Percentiles rank a stretch among this genome's conserved stretches.
phyloP scores from a whole-genome alignment of 2,329 filamentous ascomycete genomes.

The Alternaria novae-zelandiae region DNA sequence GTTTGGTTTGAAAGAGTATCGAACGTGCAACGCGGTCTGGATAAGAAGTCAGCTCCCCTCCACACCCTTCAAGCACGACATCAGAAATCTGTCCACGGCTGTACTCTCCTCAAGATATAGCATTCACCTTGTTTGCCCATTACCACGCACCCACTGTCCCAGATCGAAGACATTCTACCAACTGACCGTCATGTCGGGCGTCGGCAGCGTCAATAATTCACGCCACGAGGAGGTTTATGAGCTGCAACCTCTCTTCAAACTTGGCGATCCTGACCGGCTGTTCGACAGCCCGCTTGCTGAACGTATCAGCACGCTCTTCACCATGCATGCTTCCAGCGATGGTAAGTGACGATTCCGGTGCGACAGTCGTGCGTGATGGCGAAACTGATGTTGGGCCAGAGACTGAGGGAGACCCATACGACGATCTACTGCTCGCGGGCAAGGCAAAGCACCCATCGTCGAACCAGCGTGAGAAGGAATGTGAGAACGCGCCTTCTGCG shows the following conservation, averaged over 20 bases:
- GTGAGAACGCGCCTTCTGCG: neutral
- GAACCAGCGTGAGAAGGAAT: neutral
- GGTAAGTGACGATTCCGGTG: neutral
- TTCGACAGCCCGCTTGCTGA: neutral
- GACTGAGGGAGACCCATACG: neutral
- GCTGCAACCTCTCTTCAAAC: neutral
- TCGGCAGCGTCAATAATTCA: neutral
- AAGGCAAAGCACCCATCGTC: neutral
- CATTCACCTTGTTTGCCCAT: fast-evolving
- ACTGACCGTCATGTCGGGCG: neutral
- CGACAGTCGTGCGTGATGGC: neutral
- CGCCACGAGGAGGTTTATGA: neutral
- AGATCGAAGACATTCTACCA: neutral
- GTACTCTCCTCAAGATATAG: fast-evolving
- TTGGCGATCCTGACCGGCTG: neutral
- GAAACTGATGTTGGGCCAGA: neutral
- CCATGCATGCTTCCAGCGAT: neutral
- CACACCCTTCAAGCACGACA: neutral
- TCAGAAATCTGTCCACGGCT: neutral
- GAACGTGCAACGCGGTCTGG: neutral
- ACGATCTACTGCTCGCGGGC: neutral
- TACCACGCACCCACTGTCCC: neutral
- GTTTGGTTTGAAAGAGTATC: neutral
- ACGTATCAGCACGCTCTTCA: neutral
- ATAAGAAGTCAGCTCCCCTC: neutral